Base-by-base conservation (phyloP, 2,329 filamentous ascomycete genomes). In the Ceratocystiopsis sp. region DNA sequence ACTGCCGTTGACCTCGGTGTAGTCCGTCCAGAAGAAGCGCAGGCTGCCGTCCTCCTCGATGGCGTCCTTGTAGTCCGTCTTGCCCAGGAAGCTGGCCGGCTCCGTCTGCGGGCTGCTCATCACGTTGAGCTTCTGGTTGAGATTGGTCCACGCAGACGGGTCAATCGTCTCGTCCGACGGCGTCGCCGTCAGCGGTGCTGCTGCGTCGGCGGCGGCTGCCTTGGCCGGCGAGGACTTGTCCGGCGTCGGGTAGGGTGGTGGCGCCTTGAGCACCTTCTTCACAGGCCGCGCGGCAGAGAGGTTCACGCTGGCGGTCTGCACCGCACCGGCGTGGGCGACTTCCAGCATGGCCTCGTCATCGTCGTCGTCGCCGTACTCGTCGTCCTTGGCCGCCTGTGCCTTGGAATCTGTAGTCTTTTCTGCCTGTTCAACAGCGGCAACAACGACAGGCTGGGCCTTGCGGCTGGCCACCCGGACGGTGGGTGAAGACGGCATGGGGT, bases 21-120 rank as follows among this genome's bases (percentile, higher is more conserved):
- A 98, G 60, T 98, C 91, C 9, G 84, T 81, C 91, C 91, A 98
- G 65, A 95, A 98, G 66, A 98, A 85, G 51, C 80, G 80, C 29
- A 98, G 68, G 52, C 83, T 93, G 34, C 89, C 91, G 55, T 98
- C 87, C 49, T 84, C 78, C 58, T 96, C 89, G n/a, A 93, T 64
- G n/a, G 84, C 86, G 59, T 93, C 81, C 49, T 81, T 75, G 45
- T 84, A 71, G 49, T 80, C 77, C 40, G 95, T 71, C 61, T 96
- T 98, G 36, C 87, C 87, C 36, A 86, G 86, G 50, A 84, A 73
- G 10, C 66, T 69, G 21, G 66, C 66, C 33, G 67, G 64, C 50
- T 85, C 80, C 3, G 73, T 58, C 5, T 72, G 66, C 4, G 48
- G 44, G 54, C 78, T 85, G 59, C 74, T 85, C 50, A 91, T 69